Conservation (phyloP, 1,284 basidiomycete species). For the Pisolithus thermaeus region DNA sequence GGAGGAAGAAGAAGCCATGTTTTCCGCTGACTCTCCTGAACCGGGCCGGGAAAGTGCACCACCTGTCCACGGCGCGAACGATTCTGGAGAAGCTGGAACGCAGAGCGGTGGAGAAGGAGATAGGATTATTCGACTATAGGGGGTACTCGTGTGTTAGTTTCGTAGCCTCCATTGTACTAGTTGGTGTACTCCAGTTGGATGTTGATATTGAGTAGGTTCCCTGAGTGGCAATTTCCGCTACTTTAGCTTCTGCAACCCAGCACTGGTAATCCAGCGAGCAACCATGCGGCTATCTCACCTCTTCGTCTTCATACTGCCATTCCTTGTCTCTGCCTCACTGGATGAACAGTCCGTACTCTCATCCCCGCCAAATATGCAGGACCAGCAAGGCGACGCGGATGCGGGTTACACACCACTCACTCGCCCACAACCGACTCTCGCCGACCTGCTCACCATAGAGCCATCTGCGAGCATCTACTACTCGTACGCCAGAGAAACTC, state of each 20-base stretch:
- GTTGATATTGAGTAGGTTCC: too few relatives aligned
- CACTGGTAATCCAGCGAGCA: neutral
- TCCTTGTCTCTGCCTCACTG: constrained; percentile 26
- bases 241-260: too few relatives aligned
- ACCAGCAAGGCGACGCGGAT: neutral
- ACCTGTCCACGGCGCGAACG: neutral
- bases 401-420: constrained; percentile 16
- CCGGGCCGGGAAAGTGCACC: constrained; percentile 1
- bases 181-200: too few relatives aligned
- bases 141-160: too few relatives aligned
- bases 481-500: constrained; percentile 68
- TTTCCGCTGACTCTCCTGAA: constrained; percentile 22
- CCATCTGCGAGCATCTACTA: constrained; percentile 70
- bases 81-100: neutral
- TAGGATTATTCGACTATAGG: too few relatives aligned
- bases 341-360: constrained; percentile 30
- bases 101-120: neutral
- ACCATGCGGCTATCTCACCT: constrained; percentile 27
- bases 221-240: too few relatives aligned
- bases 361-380: constrained; percentile 7
- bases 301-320: constrained; percentile 26
- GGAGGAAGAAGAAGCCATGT: constrained; percentile 26
- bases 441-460: constrained; percentile 72
- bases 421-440: constrained; percentile 41
- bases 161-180: too few relatives aligned